Conservation (phyloP, 345 rosid genomes). For the Populus tremula region DNA sequence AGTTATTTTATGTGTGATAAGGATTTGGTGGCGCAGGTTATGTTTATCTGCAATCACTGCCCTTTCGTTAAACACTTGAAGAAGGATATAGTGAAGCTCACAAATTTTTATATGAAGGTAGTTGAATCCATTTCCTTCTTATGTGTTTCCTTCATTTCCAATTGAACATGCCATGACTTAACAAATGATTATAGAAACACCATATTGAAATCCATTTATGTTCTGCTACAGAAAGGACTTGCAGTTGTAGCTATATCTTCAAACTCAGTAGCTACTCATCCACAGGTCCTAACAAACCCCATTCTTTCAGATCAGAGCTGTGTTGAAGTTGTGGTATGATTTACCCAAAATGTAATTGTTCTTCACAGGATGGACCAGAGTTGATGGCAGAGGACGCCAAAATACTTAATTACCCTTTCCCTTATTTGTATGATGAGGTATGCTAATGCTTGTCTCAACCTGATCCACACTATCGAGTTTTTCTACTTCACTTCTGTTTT, state of each 20-base stretch:
- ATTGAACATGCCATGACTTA: constrained; percentile 4
- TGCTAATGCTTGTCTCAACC: constrained; percentile 2
- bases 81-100: constrained; percentile 75
- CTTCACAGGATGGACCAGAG: constrained; percentile 83
- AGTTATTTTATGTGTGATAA: constrained; percentile 1
- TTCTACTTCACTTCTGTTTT: neutral
- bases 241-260: constrained; percentile 92
- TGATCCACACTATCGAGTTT: neutral
- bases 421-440: constrained; percentile 84
- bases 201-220: neutral
- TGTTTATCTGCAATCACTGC: constrained; percentile 92
- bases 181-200: neutral
- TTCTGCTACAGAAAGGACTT: constrained; percentile 71
- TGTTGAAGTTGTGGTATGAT: constrained; percentile 22
- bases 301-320: constrained; percentile 34
- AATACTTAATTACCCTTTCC: constrained; percentile 65
- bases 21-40: constrained; percentile 46
- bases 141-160: constrained; percentile 9
- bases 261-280: constrained; percentile 72
- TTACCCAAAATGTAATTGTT: constrained; percentile 22
- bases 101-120: constrained; percentile 79
- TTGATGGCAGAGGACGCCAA: constrained; percentile 89
- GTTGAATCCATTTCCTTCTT: constrained; percentile 10
- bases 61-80: constrained; percentile 89
- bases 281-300: constrained; percentile 60